phyloP scores from a whole-genome alignment of 2,329 filamentous ascomycete species.

The Nakataea oryzae region DNA sequence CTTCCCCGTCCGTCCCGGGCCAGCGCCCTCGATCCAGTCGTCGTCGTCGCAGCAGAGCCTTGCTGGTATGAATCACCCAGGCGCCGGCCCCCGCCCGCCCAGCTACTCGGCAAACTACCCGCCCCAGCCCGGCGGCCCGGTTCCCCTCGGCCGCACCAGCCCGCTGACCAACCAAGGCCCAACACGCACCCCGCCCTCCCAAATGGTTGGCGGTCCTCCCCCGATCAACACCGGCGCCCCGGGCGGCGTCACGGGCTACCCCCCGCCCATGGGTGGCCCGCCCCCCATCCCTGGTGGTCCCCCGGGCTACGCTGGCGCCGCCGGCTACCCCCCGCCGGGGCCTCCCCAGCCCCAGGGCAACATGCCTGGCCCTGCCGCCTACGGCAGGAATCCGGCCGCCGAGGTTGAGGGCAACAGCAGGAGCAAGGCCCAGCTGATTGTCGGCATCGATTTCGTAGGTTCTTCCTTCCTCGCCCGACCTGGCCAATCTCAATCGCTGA shows the following conservation, averaged over 20 bases:
- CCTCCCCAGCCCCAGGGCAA: constrained; percentile 16
- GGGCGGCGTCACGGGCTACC: constrained; percentile 38
- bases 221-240: constrained; percentile 57
- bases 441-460: constrained; percentile 95
- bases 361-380: constrained; percentile 24
- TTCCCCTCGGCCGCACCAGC: constrained; percentile 42
- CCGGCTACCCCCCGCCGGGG: constrained; percentile 37
- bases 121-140: constrained; percentile 24
- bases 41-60: constrained; percentile 36
- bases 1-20: constrained; percentile 19
- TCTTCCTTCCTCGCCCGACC: not conserved
- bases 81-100: constrained; percentile 48
- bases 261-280: constrained; percentile 40
- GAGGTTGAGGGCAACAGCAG: constrained; percentile 83
- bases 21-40: constrained; percentile 33
- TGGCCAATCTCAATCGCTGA: not conserved
- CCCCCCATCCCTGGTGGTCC: constrained; percentile 31
- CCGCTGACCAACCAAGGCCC: constrained; percentile 35
- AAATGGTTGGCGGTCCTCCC: constrained; percentile 54
- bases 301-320: constrained; percentile 34
- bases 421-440: constrained; percentile 94
- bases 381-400: constrained; percentile 35
- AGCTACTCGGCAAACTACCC: constrained; percentile 52
- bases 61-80: constrained; percentile 51
- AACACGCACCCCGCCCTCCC: constrained; percentile 44